Evolutionary conservation across 1,284 basidiomycete genomes (phyloP).

Genomic region (Cryptococcus sp.): DNA sequence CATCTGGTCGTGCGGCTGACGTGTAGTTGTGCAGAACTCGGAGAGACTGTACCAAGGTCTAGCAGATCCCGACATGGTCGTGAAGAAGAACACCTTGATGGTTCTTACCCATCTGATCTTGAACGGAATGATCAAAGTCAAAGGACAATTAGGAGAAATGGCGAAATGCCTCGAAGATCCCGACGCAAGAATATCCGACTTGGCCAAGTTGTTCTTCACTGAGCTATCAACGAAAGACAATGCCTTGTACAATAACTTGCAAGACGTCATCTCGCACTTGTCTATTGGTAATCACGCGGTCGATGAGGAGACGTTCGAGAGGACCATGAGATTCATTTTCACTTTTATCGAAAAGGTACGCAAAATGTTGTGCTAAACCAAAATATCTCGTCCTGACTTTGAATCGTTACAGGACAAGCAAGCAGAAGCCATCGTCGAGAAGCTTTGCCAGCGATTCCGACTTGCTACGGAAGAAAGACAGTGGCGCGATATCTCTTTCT

Average conservation of each 20-base stretch:
- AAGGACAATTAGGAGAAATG: constrained; percentile 98
- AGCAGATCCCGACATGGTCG: constrained; percentile 78
- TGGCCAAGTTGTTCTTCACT: constrained; percentile 96
- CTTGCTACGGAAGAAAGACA: constrained; percentile 84
- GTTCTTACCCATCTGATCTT: constrained; percentile 95
- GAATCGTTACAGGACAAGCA: constrained; percentile 72
- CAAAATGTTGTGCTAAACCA: neutral
- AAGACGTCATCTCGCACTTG: constrained; percentile 93
- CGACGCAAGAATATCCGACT: constrained; percentile 84
- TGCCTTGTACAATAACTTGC: constrained; percentile 97
- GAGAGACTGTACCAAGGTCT: constrained; percentile 93
- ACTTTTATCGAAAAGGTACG: constrained; percentile 91
- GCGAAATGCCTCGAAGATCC: constrained; percentile 96
- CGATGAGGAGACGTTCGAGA: constrained; percentile 87
- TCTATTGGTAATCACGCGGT: constrained; percentile 92
- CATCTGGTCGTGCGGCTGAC: neutral
- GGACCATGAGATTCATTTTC: constrained; percentile 94
- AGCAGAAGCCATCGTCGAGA: constrained; percentile 92
- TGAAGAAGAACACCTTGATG: constrained; percentile 99
- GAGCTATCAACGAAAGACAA: constrained; percentile 96
- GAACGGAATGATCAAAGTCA: constrained; percentile 99
- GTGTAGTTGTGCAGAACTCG: constrained; percentile 62
- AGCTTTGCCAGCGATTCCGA: constrained; percentile 91
- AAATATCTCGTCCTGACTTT: constrained; percentile 2
- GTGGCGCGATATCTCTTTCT: constrained; percentile 97